Evolutionary conservation across 805 yeast genomes (phyloP), one percentile per base, ranked within the genome.

Genomic region (Hanseniaspora lindneri): DNA sequence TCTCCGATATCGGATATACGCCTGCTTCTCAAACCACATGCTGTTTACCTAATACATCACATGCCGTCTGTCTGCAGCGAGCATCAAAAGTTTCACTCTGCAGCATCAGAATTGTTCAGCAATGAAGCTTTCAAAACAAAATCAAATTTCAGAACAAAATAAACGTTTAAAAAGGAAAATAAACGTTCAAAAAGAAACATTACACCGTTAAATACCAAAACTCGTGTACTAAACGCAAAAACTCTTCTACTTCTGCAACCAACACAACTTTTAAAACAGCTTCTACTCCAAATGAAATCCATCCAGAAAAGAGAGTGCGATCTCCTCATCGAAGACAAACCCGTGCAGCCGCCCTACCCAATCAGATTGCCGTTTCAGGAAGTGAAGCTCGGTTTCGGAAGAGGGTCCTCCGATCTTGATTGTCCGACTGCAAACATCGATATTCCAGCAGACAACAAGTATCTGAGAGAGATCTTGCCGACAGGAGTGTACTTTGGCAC

Each of bases 341-440:
- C 64, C 0, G 77, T 77, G 2, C 42, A 49, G 8, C 53, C 67
- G 0, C 75, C 77, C 7, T 69, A 57, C 30, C 88, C 88, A 0
- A 68, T 72, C 0, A 62, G 70, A 3, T 65, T 70, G 4, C 64
- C 60, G 14, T 61, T 64, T 41, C 66, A 79, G 13, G 66, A 67
- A 25, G 72, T 83, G 24, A 70, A 79, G 17, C 71, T 88, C 27
- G 98, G 99, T 0, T 92, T 85, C 65, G 99, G 98, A 5, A 73
- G 99, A 48, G 99, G 99, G 0, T 85, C 96, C 0, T 64, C 92
- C 0, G 96, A 86, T 55, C 70, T 92, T 36, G 97, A 97, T 0
- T 82, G 87, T 39, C 98, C 98, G 2, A 92, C 99, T 0, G 97
- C 96, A 6, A 89, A 89, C 58, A 75, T 89, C 4, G 82, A 85